Conservation (phyloP, 2,329 filamentous ascomycete genomes). For the Endoconidiophora polonica region DNA sequence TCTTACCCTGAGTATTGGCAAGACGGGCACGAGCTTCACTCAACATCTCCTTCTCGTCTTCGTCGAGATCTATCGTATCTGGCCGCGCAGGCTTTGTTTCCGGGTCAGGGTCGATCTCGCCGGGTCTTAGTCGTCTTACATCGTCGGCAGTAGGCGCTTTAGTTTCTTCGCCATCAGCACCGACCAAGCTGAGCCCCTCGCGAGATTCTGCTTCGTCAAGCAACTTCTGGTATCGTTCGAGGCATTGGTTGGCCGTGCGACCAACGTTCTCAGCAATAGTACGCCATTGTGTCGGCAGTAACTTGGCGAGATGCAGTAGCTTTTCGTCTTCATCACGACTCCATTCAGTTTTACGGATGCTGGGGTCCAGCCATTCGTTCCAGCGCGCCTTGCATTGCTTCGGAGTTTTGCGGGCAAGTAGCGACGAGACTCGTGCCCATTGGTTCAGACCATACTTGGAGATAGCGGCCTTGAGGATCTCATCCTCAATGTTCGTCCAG, state of each 20-base stretch:
- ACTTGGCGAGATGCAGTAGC: constrained; percentile 84
- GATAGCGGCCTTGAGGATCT: constrained; percentile 90
- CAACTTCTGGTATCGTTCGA: constrained; percentile 92
- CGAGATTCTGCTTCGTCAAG: constrained; percentile 88
- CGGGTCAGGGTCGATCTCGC: constrained; percentile 91
- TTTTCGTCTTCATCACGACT: constrained; percentile 98
- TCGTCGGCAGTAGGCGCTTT: constrained; percentile 83
- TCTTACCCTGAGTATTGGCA: constrained; percentile 97
- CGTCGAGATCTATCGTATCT: constrained; percentile 94
- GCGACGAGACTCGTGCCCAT: constrained; percentile 94
- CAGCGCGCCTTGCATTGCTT: constrained; percentile 99
- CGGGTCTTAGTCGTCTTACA: constrained; percentile 72
- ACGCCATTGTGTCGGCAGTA: constrained; percentile 98
- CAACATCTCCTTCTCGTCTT: constrained; percentile 99
- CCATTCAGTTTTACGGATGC: constrained; percentile 98
- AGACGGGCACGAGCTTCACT: constrained; percentile 91
- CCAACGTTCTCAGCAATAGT: constrained; percentile 96
- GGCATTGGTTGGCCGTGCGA: constrained; percentile 87
- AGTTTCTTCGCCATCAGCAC: constrained; percentile 73
- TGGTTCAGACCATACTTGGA: constrained; percentile 93
- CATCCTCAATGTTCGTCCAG: constrained; percentile 71
- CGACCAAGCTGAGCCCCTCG: constrained; percentile 70
- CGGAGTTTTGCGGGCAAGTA: constrained; percentile 89
- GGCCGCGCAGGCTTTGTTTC: constrained; percentile 91
- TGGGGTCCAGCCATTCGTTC: constrained; percentile 95